Evolutionary conservation across 345 rosid species (phyloP).

Genomic region (Populus nigra): DNA sequence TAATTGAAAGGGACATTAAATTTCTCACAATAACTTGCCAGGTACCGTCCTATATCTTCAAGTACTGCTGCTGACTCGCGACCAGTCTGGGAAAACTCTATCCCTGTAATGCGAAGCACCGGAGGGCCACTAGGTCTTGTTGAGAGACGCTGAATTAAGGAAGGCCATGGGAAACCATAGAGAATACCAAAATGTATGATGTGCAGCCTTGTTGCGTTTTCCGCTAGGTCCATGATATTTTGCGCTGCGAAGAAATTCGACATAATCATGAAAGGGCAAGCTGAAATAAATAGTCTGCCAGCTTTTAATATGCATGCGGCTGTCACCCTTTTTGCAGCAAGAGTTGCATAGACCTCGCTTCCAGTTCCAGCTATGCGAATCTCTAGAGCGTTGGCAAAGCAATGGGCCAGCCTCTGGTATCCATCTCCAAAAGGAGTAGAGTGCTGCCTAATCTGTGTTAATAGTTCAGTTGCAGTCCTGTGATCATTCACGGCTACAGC

Average conservation of each 20-base stretch:
- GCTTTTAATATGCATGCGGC: slow-evolving; percentile 56
- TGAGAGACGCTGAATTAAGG: slow-evolving; percentile 49
- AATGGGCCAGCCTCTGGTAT: slow-evolving; percentile 61
- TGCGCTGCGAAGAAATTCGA: slow-evolving; percentile 43
- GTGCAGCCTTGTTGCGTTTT: slow-evolving; percentile 46
- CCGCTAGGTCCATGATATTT: slow-evolving; percentile 40
- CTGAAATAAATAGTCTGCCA: slow-evolving; percentile 40
- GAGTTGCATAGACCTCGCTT: slow-evolving; percentile 27
- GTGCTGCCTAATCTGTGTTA: slow-evolving; percentile 56
- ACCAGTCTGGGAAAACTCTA: slow-evolving; percentile 55
- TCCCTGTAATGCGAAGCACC: slow-evolving; percentile 48
- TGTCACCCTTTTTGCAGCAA: slow-evolving; percentile 24
- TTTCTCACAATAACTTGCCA: slow-evolving; percentile 42
- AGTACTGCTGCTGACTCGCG: slow-evolving; percentile 51
- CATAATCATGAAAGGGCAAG: slow-evolving; percentile 47
- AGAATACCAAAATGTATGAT: slow-evolving; percentile 58
- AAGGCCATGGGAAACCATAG: slow-evolving; percentile 69
- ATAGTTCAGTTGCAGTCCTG: slow-evolving; percentile 41
- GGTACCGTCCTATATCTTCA: slow-evolving; percentile 50
- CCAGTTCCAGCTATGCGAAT: slow-evolving; percentile 47
- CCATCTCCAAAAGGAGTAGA: slow-evolving; percentile 55
- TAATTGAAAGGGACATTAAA: slow-evolving; percentile 55
- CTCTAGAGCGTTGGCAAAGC: slow-evolving; percentile 57
- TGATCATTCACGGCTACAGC: slow-evolving; percentile 54
- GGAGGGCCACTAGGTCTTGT: slow-evolving; percentile 53